Percentiles rank a stretch among this genome's conserved stretches.
These are phyloP conservation scores for Stentor coeruleus DNA, from an alignment of 73 alveolate genomes.

Conservation along the genomic window DNA sequence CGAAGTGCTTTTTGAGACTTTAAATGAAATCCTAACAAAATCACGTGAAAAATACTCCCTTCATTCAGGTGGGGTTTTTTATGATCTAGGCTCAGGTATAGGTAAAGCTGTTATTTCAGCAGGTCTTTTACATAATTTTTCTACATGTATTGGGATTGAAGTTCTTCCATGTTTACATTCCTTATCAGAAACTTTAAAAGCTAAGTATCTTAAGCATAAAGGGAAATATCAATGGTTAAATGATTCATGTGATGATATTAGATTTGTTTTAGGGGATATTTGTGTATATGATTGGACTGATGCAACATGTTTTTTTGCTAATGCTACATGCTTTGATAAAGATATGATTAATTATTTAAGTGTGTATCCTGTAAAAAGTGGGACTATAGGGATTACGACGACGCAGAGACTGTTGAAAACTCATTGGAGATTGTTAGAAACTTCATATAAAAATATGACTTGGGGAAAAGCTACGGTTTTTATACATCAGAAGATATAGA, in stretches of 20 bases:
- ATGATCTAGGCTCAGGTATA: constrained; percentile 91
- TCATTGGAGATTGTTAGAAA: constrained; percentile 66
- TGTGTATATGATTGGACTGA: constrained; percentile 69
- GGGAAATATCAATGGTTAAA: constrained; percentile 17
- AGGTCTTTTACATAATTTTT: constrained; percentile 65
- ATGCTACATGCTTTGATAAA: constrained; percentile 86
- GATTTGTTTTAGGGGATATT: constrained; percentile 49
- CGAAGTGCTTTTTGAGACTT: not conserved
- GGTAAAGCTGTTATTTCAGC: constrained; percentile 90
- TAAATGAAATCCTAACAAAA: not conserved
- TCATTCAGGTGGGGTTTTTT: constrained; percentile 66
- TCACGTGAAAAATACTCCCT: not conserved
- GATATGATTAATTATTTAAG: constrained; percentile 70
- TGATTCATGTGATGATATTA: constrained; percentile 49
- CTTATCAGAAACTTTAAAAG: not conserved
- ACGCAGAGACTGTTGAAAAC: constrained; percentile 61
- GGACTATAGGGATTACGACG: constrained; percentile 67
- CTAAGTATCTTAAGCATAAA: not conserved
- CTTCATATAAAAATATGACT: constrained; percentile 66
- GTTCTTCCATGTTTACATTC: constrained; percentile 51
- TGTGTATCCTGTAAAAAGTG: constrained; percentile 58
- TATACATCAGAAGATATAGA: constrained; percentile 64
- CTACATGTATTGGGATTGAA: constrained; percentile 80
- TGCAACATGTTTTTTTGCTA: constrained; percentile 76
- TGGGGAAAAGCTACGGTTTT: constrained; percentile 91